Conservation (phyloP, 2,329 filamentous ascomycete genomes). For the Cercospora canescens region DNA sequence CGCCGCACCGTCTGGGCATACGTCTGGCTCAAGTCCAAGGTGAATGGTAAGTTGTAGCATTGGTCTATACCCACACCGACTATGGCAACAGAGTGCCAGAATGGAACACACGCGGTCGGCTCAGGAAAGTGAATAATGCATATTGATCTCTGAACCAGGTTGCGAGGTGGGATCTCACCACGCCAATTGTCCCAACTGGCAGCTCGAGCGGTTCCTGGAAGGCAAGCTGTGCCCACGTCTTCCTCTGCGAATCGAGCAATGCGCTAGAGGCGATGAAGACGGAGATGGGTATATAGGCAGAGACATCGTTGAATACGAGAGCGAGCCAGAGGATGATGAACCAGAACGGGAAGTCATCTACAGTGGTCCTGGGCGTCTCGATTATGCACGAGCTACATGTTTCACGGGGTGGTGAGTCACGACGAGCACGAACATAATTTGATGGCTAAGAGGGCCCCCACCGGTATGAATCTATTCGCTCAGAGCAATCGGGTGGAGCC, state of each 20-base stretch:
- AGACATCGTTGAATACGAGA: conserved; percentile 18
- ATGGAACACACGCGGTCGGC: too few species aligned
- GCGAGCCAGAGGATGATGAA: conserved; percentile 16
- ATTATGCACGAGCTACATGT: conserved; percentile 12
- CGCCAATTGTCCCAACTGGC: conserved; percentile 21
- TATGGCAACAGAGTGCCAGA: neutral
- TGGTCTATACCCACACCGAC: neutral
- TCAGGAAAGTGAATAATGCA: too few species aligned
- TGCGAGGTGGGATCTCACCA: conserved; percentile 13
- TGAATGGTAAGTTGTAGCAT: neutral
- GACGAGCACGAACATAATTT: neutral
- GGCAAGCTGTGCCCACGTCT: conserved; percentile 19
- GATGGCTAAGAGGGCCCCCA: neutral
- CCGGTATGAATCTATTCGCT: neutral
- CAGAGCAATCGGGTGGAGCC: too few species aligned
- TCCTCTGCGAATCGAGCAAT: conserved; percentile 11
- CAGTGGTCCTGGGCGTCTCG: conserved; percentile 12
- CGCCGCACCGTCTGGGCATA: conserved; percentile 23
- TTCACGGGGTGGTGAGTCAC: neutral
- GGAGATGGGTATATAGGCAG: conserved; percentile 22
- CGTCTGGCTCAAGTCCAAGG: conserved; percentile 18
- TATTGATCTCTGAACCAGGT: neutral
- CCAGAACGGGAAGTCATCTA: conserved; percentile 19
- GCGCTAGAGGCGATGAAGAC: conserved; percentile 21
- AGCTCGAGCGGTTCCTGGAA: conserved; percentile 26